These are phyloP conservation scores for Streptanthus diversifolius DNA, from an alignment of 345 rosid species.

Conservation along the genomic window DNA sequence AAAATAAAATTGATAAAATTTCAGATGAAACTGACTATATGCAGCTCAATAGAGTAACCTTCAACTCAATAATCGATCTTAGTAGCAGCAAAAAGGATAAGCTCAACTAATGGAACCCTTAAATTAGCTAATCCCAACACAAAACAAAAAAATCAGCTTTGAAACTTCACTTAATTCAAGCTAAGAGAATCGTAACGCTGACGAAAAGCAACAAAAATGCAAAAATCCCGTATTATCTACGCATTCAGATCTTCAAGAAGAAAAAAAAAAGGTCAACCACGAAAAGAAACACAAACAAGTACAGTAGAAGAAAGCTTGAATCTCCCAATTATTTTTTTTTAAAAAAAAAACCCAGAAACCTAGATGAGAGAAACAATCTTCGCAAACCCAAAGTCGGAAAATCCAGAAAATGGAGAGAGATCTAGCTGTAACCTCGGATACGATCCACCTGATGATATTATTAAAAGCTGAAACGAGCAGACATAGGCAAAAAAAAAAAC, in stretches of 20 bases:
- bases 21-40: background rate
- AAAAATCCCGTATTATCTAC: conserved; percentile 37
- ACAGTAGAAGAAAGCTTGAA: conserved; percentile 10
- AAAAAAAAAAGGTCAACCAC: conserved; percentile 30
- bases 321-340: background rate
- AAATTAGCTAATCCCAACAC: background rate
- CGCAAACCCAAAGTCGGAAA: background rate
- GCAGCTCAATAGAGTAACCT: background rate
- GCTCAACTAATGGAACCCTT: background rate
- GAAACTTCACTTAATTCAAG: conserved; percentile 4
- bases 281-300: background rate
- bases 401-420: conserved; percentile 14
- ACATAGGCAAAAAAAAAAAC: background rate
- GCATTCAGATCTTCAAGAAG: conserved; percentile 31
- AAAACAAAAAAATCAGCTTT: background rate
- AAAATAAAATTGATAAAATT: background rate
- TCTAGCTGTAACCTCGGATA: conserved; percentile 32
- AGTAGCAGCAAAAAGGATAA: background rate
- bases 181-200: conserved; percentile 27
- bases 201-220: conserved; percentile 25
- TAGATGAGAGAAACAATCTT: background rate
- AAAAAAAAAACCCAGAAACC: background rate
- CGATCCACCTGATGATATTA: conserved; percentile 18
- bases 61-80: background rate
- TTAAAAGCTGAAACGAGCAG: background rate